A percentile compares a stretch with the other conserved stretches of the same genome.
These are phyloP conservation scores for Macrocybe sp. DNA, from an alignment of 1,284 basidiomycete genomes.

Conservation along the genomic window DNA sequence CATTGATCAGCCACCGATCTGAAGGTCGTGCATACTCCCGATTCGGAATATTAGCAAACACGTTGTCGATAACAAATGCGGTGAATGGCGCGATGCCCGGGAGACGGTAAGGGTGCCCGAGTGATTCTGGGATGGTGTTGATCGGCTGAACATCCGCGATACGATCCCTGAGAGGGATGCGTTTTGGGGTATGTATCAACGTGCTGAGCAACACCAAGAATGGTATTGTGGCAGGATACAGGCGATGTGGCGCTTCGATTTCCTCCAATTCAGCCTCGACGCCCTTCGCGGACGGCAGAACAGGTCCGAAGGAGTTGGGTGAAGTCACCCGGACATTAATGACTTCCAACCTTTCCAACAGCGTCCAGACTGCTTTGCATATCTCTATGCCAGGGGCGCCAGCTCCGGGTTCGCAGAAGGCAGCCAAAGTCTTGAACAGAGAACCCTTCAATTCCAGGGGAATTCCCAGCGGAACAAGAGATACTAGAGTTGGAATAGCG, in stretches of 20 bases:
- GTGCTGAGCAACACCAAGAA: constrained; percentile 83
- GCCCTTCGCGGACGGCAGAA: constrained; percentile 56
- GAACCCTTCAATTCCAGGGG: constrained; percentile 92
- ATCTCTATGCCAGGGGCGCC: constrained; percentile 73
- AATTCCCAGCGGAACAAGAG: constrained; percentile 74
- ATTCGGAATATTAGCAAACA: constrained; percentile 67
- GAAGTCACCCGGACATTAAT: constrained; percentile 61
- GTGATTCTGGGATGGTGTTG: constrained; percentile 71
- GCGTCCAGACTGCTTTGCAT: constrained; percentile 76
- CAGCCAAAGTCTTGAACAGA: constrained; percentile 78
- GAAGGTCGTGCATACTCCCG: constrained; percentile 73
- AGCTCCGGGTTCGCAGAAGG: constrained; percentile 79
- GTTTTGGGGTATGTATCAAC: constrained; percentile 75
- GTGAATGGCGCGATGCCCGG: constrained; percentile 79
- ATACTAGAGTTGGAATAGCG: constrained; percentile 76
- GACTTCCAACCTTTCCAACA: constrained; percentile 83
- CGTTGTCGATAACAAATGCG: constrained; percentile 85
- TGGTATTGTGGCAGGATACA: constrained; percentile 85
- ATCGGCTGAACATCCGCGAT: constrained; percentile 56
- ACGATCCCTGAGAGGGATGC: constrained; percentile 53
- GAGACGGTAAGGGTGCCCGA: constrained; percentile 71
- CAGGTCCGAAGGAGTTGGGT: constrained; percentile 30
- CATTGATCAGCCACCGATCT: constrained; percentile 87
- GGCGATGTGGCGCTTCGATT: constrained; percentile 72
- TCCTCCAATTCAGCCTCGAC: constrained; percentile 82